A percentile compares a stretch with the other conserved stretches of the same genome.
Evolutionary conservation across 495 filamentous ascomycete genomes (phyloP).

Genomic region (Neurospora africana): DNA sequence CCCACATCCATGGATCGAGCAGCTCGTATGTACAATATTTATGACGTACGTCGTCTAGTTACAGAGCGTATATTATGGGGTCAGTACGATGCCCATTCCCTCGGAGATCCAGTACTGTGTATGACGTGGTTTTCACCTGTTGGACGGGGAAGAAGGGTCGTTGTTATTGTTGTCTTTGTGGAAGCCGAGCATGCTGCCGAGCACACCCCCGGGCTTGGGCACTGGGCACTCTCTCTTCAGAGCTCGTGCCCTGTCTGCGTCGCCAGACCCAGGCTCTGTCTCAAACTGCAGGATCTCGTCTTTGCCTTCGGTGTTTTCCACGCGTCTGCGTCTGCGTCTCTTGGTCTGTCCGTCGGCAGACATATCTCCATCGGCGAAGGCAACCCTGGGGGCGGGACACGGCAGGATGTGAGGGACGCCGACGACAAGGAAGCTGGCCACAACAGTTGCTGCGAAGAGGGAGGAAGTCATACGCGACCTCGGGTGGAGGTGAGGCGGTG

Average conservation of each 20-base stretch:
- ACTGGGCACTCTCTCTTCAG: slow-evolving; percentile 61
- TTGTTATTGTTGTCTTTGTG: slow-evolving; percentile 15
- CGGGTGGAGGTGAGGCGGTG: slow-evolving; percentile 84
- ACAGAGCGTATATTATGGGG: neutral
- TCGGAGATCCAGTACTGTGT: neutral
- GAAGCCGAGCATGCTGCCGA: slow-evolving; percentile 69
- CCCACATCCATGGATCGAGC: neutral
- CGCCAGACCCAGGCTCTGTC: slow-evolving; percentile 7
- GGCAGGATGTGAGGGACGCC: slow-evolving; percentile 85
- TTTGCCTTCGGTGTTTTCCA: slow-evolving; percentile 18
- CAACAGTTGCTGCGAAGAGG: slow-evolving; percentile 88
- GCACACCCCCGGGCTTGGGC: slow-evolving; percentile 66
- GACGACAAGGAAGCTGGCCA: slow-evolving; percentile 85
- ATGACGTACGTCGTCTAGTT: neutral
- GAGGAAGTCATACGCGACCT: slow-evolving; percentile 82
- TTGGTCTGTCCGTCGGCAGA: slow-evolving; percentile 35
- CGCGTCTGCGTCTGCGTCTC: slow-evolving; percentile 34
- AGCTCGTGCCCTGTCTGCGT: slow-evolving; percentile 9
- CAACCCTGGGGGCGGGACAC: slow-evolving; percentile 72
- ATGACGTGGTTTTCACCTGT: slow-evolving; percentile 6
- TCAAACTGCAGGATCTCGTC: slow-evolving; percentile 29
- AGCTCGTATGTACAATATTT: neutral
- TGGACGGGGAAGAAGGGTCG: slow-evolving; percentile 2
- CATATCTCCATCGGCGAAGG: slow-evolving; percentile 59
- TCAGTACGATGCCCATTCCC: neutral